Base-by-base conservation (phyloP, 768 basidiomycete species). In the Kwoniella mangroviensis region DNA sequence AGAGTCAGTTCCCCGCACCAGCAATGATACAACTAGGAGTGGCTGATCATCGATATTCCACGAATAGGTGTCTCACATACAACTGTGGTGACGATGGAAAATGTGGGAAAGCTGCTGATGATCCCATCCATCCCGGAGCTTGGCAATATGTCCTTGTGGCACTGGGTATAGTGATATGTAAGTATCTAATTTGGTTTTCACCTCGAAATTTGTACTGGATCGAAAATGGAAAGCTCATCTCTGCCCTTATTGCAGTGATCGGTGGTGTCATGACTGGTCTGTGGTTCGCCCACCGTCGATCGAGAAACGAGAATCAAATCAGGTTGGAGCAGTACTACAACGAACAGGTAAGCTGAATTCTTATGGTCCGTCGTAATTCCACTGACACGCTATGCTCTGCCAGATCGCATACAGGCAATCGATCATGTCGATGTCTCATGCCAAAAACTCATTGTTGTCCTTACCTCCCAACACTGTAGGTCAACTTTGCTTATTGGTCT, bases 261-360 rank as follows among this genome's bases (percentile, higher is more conserved):
- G 84, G 88, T 69, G 90, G 87, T 17, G 90, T 90, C 10, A 85
- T 93, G 52, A 83, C 88, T 63, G 86, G 87, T 3, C 85, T 95
- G 43, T 93, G 88, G 84, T 85, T 89, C 75, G 75, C 91, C 7
- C 92, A 94, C 75, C 85, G 89, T 49, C 88, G 88, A 73, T 88
- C 90, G 73, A 88, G 93, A 74, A 89, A 89, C 52, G 83, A 85
- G 68, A 92, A 94, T 76, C 90, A 91, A 56, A 90, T 91, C 84
- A 93, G 90, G 83, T 90, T 93, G 73, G 84, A 89, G 53, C 92
- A 93, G 79, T 94, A 94, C 84, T 94, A 93, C 90, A 89, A 90
- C 74, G 93, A 94, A 85, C 92, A 93, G 86, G 79, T 80, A 41
- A 43, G 73, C 68, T 24, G 24, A 55, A 34, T 34, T 34, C 3